Conservation (phyloP, 352 stramenopile genomes). For the Vaucheria bursata region DNA sequence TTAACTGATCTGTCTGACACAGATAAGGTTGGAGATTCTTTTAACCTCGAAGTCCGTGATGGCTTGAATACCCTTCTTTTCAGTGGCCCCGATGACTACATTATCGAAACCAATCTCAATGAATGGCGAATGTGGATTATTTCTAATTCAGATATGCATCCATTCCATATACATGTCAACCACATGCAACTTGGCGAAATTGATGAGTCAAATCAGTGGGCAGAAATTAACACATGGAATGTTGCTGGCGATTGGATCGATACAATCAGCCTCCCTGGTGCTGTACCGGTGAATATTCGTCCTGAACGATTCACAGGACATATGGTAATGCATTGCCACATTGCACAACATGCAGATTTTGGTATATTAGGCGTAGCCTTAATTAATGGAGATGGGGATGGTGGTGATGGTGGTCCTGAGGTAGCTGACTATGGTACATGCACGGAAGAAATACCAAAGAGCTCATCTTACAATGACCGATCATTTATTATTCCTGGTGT, state of each 20-base stretch:
- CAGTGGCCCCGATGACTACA: background rate
- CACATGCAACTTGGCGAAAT: conserved; percentile 6
- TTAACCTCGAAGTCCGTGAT: conserved; percentile 5
- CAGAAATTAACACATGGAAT: background rate
- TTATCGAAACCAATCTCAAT: background rate
- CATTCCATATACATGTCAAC: conserved; percentile 9
- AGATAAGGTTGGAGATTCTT: background rate
- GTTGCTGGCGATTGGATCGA: background rate
- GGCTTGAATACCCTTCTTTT: background rate
- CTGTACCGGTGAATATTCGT: background rate
- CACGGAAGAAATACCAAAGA: background rate
- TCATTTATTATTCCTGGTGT: background rate
- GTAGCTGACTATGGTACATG: conserved; percentile 1
- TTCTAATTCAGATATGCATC: background rate
- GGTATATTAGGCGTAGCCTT: background rate
- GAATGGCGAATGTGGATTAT: background rate
- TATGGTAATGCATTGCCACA: conserved; percentile 11
- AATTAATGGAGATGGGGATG: background rate
- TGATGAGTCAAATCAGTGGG: background rate
- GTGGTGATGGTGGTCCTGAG: background rate
- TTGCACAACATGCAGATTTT: conserved; percentile 1
- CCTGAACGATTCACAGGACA: background rate
- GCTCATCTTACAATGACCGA: background rate
- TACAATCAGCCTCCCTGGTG: background rate
- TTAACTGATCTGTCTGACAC: background rate